phyloP scores from a whole-genome alignment of 1,284 basidiomycete genomes.

The Agroathelia rolfsii region DNA sequence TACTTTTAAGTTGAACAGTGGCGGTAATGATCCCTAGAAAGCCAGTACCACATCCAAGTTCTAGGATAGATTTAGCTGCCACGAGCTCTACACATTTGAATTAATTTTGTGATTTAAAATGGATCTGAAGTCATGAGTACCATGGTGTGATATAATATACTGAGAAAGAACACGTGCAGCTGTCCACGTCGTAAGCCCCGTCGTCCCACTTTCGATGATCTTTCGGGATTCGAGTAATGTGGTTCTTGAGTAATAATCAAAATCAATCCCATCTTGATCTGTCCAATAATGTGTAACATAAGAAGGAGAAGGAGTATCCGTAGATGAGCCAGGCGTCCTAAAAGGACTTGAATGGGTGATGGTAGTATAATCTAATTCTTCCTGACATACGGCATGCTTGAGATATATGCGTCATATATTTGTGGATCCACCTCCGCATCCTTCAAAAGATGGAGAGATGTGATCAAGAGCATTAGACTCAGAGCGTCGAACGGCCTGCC shows the following conservation, averaged over 20 bases:
- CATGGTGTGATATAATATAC: conserved; percentile 45
- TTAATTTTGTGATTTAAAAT: neutral
- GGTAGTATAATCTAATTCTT: conserved; percentile 1
- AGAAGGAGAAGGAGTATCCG: conserved; percentile 42
- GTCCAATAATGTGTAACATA: conserved; percentile 63
- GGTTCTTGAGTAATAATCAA: conserved; percentile 26
- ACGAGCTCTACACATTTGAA: conserved; percentile 38
- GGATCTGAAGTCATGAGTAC: conserved; percentile 22
- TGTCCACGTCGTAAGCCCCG: conserved; percentile 67
- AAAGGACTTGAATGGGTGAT: conserved; percentile 13
- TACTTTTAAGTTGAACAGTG: conserved; percentile 33
- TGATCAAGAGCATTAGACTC: conserved; percentile 5
- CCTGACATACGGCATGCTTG: conserved; percentile 30
- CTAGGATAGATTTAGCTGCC: conserved; percentile 39
- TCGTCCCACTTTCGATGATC: conserved; percentile 64
- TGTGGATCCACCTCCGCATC: conserved; percentile 53
- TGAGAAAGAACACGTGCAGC: conserved; percentile 60
- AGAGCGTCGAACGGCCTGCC: conserved; percentile 22
- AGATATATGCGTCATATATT: conserved; percentile 52
- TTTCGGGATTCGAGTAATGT: conserved; percentile 66
- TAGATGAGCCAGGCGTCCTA: conserved; percentile 18
- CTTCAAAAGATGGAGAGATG: no score
- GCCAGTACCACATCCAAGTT: conserved; percentile 66
- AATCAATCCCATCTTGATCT: conserved; percentile 12
- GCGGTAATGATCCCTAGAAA: conserved; percentile 58